phyloP scores from a whole-genome alignment of 2,329 filamentous ascomycete species.

The Teratosphaeria epicoccoides region DNA sequence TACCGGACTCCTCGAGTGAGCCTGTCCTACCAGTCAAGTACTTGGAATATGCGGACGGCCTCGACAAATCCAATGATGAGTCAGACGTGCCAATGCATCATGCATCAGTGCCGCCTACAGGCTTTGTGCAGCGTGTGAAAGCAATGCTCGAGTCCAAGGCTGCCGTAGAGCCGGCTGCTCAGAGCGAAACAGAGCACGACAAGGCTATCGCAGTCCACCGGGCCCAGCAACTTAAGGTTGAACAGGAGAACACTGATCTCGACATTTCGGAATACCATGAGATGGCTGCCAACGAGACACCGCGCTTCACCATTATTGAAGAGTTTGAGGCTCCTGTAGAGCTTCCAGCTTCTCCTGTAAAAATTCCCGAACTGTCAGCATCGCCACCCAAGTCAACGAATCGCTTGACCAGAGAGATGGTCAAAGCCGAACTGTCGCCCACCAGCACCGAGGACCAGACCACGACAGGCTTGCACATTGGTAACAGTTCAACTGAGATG shows the following conservation, averaged over 20 bases:
- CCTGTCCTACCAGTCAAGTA: conserved; percentile 26
- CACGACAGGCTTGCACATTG: not conserved
- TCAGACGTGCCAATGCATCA: conserved; percentile 22
- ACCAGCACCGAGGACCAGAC: conserved; percentile 10
- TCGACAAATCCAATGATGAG: conserved; percentile 25
- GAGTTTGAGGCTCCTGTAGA: conserved; percentile 25
- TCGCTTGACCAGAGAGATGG: conserved; percentile 27
- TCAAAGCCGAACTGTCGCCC: conserved; percentile 25
- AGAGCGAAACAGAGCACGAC: conserved; percentile 10
- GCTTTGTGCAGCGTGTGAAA: conserved; percentile 33
- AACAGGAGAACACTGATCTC: conserved; percentile 13
- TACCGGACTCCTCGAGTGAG: conserved; percentile 27
- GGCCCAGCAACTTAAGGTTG: conserved; percentile 10
- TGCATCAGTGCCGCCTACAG: conserved; percentile 25
- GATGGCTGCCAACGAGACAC: conserved; percentile 22
- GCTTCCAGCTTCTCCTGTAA: conserved; percentile 26
- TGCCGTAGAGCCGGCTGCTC: conserved; percentile 18
- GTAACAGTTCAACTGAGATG: conserved; percentile 1
- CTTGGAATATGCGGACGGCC: conserved; percentile 25
- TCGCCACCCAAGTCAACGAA: conserved; percentile 9
- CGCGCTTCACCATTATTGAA: conserved; percentile 23
- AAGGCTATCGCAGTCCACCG: conserved; percentile 1
- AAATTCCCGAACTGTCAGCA: conserved; percentile 17
- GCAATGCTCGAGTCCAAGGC: conserved; percentile 32
- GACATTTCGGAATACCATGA: conserved; percentile 20